A percentile compares a stretch with the other conserved stretches of the same genome.
phyloP scores from a whole-genome alignment of 2,329 filamentous ascomycete genomes.

The Talaromyces verruculosus region DNA sequence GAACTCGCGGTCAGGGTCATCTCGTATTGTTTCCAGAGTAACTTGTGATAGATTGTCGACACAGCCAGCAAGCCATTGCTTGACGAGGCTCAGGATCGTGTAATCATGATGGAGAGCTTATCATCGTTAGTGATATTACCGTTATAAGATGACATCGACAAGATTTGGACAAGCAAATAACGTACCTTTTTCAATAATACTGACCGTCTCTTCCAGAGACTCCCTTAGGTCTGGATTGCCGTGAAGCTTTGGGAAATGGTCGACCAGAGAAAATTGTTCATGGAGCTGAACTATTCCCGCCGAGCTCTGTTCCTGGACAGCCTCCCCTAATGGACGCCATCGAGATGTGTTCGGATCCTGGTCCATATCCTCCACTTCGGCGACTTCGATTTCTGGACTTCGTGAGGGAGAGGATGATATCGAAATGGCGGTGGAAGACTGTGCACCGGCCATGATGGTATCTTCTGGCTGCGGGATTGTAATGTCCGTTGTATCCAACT shows the following conservation, averaged over 20 bases:
- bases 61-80: slow-evolving; percentile 46
- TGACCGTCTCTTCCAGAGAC: slow-evolving; percentile 35
- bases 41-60: slow-evolving; percentile 35
- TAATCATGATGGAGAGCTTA: slow-evolving; percentile 35
- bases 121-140: background rate
- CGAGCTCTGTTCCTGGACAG: slow-evolving; percentile 30
- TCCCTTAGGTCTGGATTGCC: slow-evolving; percentile 32
- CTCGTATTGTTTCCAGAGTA: slow-evolving; percentile 35
- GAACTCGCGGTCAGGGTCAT: slow-evolving; percentile 47
- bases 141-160: background rate
- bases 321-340: slow-evolving; percentile 44
- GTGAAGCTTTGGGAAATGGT: slow-evolving; percentile 40
- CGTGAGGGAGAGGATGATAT: slow-evolving; percentile 46
- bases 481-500: slow-evolving; percentile 23
- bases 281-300: slow-evolving; percentile 39
- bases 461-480: slow-evolving; percentile 18
- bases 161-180: background rate
- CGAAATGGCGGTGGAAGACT: slow-evolving; percentile 37
- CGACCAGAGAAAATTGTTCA: slow-evolving; percentile 34
- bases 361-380: slow-evolving; percentile 51
- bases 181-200: slow-evolving; percentile 41
- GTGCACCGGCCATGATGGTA: slow-evolving; percentile 24
- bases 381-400: slow-evolving; percentile 52
- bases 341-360: slow-evolving; percentile 47
- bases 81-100: slow-evolving; percentile 37